These are phyloP conservation scores for Teunomyces kruisii DNA, from an alignment of 805 yeast genomes.

Conservation along the genomic window DNA sequence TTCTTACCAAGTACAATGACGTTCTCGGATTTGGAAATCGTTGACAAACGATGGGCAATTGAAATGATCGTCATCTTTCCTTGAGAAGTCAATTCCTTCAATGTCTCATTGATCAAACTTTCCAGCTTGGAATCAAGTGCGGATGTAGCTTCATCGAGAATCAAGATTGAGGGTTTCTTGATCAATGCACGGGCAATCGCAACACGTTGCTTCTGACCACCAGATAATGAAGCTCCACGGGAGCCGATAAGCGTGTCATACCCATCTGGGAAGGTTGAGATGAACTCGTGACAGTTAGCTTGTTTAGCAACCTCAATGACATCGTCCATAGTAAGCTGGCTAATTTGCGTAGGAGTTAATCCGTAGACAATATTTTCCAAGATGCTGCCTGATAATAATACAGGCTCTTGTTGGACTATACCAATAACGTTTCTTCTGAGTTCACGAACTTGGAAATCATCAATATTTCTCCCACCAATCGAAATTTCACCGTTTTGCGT, in stretches of 20 bases:
- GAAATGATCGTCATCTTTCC: slow-evolving; percentile 45
- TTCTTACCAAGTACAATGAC: slow-evolving; percentile 43
- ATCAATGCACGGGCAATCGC: slow-evolving; percentile 76
- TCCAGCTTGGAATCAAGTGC: slow-evolving; percentile 58
- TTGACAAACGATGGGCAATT: slow-evolving; percentile 45
- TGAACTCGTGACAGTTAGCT: slow-evolving; percentile 61
- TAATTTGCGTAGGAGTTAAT: slow-evolving; percentile 35
- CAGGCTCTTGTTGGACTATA: slow-evolving; percentile 63
- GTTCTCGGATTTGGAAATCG: slow-evolving; percentile 45
- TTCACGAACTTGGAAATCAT: slow-evolving; percentile 47
- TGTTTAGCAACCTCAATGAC: slow-evolving; percentile 43
- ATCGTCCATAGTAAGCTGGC: slow-evolving; percentile 40
- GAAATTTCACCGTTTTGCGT: slow-evolving; percentile 47
- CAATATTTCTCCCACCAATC: slow-evolving; percentile 53
- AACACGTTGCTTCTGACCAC: slow-evolving; percentile 76
- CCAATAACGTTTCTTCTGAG: slow-evolving; percentile 52
- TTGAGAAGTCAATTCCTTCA: slow-evolving; percentile 33
- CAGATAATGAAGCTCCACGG: slow-evolving; percentile 60
- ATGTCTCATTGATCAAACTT: slow-evolving; percentile 42
- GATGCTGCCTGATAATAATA: slow-evolving; percentile 54
- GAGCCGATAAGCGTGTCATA: slow-evolving; percentile 58
- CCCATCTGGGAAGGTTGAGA: slow-evolving; percentile 56
- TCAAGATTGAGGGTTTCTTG: slow-evolving; percentile 60
- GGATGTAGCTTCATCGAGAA: slow-evolving; percentile 70
- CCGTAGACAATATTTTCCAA: slow-evolving; percentile 59